These are phyloP conservation scores for Phytophthora brassicae DNA, from an alignment of 352 stramenopile genomes.

Conservation along the genomic window DNA sequence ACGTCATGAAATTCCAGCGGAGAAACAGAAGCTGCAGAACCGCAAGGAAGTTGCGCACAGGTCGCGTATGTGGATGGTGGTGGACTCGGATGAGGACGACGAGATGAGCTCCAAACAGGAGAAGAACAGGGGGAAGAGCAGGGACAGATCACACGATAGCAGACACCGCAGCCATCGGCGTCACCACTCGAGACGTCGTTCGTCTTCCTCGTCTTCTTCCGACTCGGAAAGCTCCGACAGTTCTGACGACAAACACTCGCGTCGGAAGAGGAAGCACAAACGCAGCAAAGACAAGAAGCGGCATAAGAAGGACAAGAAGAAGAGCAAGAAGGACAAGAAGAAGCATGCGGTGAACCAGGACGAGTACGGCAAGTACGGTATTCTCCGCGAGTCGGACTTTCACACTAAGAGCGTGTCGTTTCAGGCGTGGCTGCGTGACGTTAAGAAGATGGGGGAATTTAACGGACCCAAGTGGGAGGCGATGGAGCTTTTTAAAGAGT, in stretches of 20 bases:
- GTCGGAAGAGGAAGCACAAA: conserved; percentile 30
- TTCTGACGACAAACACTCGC: conserved; percentile 34
- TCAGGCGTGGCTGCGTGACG: conserved; percentile 93
- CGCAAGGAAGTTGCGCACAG: conserved; percentile 39
- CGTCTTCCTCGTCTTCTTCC: conserved; percentile 28
- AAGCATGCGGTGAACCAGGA: conserved; percentile 83
- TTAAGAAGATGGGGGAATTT: conserved; percentile 91
- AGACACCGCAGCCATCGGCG: conserved; percentile 7
- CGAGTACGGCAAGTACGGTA: conserved; percentile 96
- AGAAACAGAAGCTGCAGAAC: conserved; percentile 36
- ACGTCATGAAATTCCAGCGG: background rate
- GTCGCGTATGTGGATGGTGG: conserved; percentile 49
- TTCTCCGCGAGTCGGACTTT: conserved; percentile 93
- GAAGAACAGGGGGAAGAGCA: conserved; percentile 4
- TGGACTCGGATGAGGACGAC: conserved; percentile 35
- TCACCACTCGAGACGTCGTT: conserved; percentile 26
- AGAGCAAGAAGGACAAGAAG: conserved; percentile 32
- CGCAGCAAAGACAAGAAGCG: conserved; percentile 39
- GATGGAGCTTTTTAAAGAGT: conserved; percentile 91
- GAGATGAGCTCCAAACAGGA: conserved; percentile 7
- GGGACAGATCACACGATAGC: background rate
- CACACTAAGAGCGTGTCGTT: conserved; percentile 91
- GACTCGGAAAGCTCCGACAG: conserved; percentile 42
- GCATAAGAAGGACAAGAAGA: conserved; percentile 40
- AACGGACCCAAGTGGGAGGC: conserved; percentile 87